phyloP scores from a whole-genome alignment of 2,329 filamentous ascomycete species.

The Trichoderma pleuroti region DNA sequence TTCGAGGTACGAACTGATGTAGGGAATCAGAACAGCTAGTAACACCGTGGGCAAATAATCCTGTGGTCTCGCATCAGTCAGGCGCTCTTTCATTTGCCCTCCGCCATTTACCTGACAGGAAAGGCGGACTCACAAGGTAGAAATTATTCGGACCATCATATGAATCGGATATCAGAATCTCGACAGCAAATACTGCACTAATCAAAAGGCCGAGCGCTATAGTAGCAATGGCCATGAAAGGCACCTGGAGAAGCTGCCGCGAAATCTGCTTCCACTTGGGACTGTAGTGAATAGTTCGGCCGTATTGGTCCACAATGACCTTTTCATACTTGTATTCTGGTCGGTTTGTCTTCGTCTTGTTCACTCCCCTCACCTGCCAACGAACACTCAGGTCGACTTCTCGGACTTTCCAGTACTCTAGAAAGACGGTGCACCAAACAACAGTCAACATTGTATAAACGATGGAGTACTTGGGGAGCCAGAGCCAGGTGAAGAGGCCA shows the following conservation, averaged over 20 bases:
- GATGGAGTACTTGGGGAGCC: constrained; percentile 67
- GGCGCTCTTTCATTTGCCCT: too few species aligned
- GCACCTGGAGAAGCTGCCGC: constrained; percentile 65
- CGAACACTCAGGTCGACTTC: constrained; percentile 68
- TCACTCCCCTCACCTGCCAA: constrained; percentile 70
- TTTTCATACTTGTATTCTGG: constrained; percentile 63
- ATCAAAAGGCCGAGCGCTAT: constrained; percentile 63
- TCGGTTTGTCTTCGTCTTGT: constrained; percentile 61
- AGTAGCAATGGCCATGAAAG: constrained; percentile 60
- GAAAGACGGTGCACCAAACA: constrained; percentile 69
- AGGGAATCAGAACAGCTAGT: constrained; percentile 63
- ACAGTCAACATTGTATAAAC: constrained; percentile 64
- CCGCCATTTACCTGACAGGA: not conserved
- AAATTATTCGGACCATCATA: constrained; percentile 67
- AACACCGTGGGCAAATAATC: constrained; percentile 70
- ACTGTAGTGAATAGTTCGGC: constrained; percentile 60
- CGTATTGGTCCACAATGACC: constrained; percentile 58
- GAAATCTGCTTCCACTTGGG: constrained; percentile 61
- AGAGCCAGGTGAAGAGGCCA: constrained; percentile 64
- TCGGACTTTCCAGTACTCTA: constrained; percentile 77
- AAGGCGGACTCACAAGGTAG: constrained; percentile 49
- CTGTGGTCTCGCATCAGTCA: constrained; percentile 34
- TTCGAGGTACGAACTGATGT: constrained; percentile 61
- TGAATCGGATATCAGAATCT: constrained; percentile 71
- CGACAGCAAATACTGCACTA: constrained; percentile 65